Evolutionary conservation across 768 basidiomycete genomes (phyloP), one percentile per base, ranked within the genome.

Genomic region (Naematelia encephala): DNA sequence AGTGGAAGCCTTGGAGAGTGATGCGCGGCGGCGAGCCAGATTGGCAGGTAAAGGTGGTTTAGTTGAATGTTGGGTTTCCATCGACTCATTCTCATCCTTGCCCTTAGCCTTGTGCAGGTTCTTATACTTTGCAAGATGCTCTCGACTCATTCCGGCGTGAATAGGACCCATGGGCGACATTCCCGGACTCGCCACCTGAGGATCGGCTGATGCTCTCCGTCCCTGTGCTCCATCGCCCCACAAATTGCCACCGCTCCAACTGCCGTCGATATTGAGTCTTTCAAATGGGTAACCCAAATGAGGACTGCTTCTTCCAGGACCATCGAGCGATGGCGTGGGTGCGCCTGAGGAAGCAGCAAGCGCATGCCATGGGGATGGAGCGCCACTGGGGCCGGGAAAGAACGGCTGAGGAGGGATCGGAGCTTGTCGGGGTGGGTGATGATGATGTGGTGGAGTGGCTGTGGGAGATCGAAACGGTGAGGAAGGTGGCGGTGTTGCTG

Each of bases 261-360:
- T 64, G 5, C 70, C 67, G 12, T 67, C 70, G 30, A 77, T 62
- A 44, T 73, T 77, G 29, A 77, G 55, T 34, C 64, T 51, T 56
- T 74, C 75, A 54, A 77, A 77, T 1, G 75, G 75, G 25, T 70
- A 73, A 2, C 75, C 75, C 4, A 77, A 51, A 58, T 74, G 73
- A 1, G 75, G 75, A 56, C 72, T 73, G 55, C 59, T 62, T 51
- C 61, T 47, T 34, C 65, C 65, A 3, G 66, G 61, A 21, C 73
- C 73, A n/a, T 73, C 72, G 4, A 76, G 47, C 10, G 68, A 70
- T 2, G 72, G 72, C 8, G 74, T 76, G 11, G 72, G 73, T 16
- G 70, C 72, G 11, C 75, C 75, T 0, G 71, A 73, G 2, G 70
- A 61, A 0, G 68, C 68, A 1, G 72, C 73, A 3, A 77, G 54